These are phyloP conservation scores for Ceratobasidium sp. DNA, from an alignment of 1,284 basidiomycete genomes.

Conservation along the genomic window DNA sequence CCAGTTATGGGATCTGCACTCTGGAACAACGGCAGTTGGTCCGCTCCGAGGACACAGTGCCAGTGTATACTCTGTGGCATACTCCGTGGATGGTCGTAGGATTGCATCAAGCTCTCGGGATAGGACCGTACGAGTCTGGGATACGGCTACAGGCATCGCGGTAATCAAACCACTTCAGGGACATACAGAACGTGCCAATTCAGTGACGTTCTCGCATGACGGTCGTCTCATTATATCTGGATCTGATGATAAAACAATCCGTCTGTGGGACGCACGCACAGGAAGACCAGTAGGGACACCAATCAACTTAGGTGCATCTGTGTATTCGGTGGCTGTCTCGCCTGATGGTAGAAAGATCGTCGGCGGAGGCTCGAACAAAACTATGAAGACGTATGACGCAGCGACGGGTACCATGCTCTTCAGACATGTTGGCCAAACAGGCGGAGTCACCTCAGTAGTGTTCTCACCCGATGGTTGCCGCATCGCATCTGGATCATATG, in stretches of 20 bases:
- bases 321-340: conserved; percentile 3
- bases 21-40: too few species aligned
- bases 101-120: conserved; percentile 15
- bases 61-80: too few species aligned
- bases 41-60: too few species aligned
- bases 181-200: not conserved
- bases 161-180: not conserved
- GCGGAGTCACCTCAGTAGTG: conserved; percentile 80
- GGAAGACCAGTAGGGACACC: not conserved
- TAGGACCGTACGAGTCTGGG: conserved; percentile 24
- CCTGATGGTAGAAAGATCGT: conserved; percentile 25
- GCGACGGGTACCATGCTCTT: not conserved
- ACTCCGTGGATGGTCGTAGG: conserved; percentile 5
- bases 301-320: not conserved
- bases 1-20: too few species aligned
- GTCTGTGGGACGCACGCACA: conserved; percentile 30
- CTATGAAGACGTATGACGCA: conserved; percentile 20
- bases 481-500: not conserved
- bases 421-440: not conserved
- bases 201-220: conserved; percentile 41
- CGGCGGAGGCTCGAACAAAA: not conserved
- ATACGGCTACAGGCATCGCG: not conserved
- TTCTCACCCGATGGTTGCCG: conserved; percentile 84
- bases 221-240: conserved; percentile 37
- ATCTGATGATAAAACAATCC: conserved; percentile 28